Conservation (phyloP, 768 basidiomycete species). For the Suillus ampliporus region DNA sequence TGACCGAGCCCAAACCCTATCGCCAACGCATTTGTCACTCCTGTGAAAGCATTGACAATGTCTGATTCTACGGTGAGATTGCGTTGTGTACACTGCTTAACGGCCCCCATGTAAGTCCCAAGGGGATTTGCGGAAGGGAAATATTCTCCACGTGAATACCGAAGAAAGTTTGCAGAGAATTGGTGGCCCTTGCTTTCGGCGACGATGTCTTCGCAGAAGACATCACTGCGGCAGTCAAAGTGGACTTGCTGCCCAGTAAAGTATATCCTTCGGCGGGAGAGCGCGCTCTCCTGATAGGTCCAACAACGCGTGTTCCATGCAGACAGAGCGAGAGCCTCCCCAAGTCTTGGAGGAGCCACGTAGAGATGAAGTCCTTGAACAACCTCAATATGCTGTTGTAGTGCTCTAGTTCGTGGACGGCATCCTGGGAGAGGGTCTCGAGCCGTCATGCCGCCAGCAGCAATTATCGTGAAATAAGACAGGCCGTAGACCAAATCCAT, state of each 20-base stretch:
- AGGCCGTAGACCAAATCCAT: constrained; percentile 15
- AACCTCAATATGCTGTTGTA: constrained; percentile 3
- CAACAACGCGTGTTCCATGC: constrained; percentile 28
- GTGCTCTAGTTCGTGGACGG: not conserved
- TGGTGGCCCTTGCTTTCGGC: constrained; percentile 20
- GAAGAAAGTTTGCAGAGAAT: not conserved
- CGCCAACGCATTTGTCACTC: not conserved
- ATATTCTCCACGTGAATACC: not conserved
- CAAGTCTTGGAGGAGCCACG: constrained; percentile 22
- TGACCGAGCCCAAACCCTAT: constrained; percentile 2
- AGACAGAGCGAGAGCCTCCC: constrained; percentile 13
- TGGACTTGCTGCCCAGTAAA: constrained; percentile 30
- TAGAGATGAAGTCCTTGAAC: constrained; percentile 15
- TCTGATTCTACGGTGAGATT: constrained; percentile 1
- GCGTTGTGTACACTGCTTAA: not conserved
- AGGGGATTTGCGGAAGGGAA: not conserved
- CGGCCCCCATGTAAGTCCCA: not conserved
- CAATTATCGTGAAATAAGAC: constrained; percentile 11
- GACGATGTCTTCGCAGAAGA: constrained; percentile 28
- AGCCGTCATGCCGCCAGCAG: constrained; percentile 7
- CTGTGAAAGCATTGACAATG: not conserved
- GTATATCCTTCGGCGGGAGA: constrained; percentile 27
- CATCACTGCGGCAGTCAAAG: constrained; percentile 23
- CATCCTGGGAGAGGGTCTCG: constrained; percentile 4
- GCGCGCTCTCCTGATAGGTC: constrained; percentile 27